Base-by-base conservation (phyloP, 202 grass and related monocot species). In the Alloteropsis angusta region DNA sequence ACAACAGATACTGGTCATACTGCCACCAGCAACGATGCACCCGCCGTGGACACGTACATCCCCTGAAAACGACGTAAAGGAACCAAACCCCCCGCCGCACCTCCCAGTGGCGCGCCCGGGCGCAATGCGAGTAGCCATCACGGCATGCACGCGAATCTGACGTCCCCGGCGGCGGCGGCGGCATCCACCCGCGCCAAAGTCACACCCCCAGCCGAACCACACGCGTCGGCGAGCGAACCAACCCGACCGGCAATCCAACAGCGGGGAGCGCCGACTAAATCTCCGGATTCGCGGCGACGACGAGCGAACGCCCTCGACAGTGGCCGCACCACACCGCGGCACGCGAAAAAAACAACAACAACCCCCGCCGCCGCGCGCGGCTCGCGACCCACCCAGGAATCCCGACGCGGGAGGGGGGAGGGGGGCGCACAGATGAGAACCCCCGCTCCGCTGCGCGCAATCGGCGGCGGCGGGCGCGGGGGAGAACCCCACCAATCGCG, bases 61-160 rank as follows among this genome's bases (percentile, higher is more conserved):
- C 38, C 56, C 22, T 23, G 77, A 86, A 75, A 86, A 69, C 71
- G 84, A 86, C 84, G 71, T 86, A 69, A 81, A 75, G 41, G 17
- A 21, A 26, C 42, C 43, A 10, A 85, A 76, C 23, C 49, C 25
- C 0, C 45, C 46, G 13, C 43, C 47, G 21, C 86, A 56, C 32
- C 30, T 32, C 25, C 14, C 55, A 14, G 10, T 11, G 32, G 23
- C 37, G 36, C 28, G 15, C 19, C 19, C 55, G 35, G 16, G 18
- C 23, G 77, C 66, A 82, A 89, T 89, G 87, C 59, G 52, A 58
- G 71, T 65, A 22, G 18, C 72, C 58, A n/a, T 26, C 49, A 9
- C 65, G 23, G 65, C 72, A 77, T 82, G 82, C 87, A 78, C 65
- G 12, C 59, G 44, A 82, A 89, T 85, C 87, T 61, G 52, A 67